Conservation (phyloP, 495 filamentous ascomycete genomes). For the Podospora didyma region DNA sequence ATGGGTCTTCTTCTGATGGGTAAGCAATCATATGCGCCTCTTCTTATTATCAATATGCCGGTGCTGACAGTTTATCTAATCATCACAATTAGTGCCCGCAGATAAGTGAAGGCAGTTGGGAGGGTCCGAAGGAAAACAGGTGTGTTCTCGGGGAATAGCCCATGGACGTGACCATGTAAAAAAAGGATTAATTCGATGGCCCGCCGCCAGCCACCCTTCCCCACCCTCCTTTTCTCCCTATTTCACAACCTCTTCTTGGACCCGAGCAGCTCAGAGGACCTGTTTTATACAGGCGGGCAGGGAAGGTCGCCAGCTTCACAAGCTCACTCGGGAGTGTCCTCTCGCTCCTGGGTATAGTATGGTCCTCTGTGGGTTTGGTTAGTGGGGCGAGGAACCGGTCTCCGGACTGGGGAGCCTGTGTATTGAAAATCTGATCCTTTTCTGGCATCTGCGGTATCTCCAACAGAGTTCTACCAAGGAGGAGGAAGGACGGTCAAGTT, state of each 20-base stretch:
- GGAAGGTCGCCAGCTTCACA: background rate
- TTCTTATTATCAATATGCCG: no score
- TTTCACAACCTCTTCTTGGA: background rate
- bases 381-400: background rate
- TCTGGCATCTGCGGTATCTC: constrained; percentile 3
- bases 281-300: background rate
- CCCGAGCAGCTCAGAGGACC: background rate
- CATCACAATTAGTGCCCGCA: no score
- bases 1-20: no score
- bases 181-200: no score
- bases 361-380: background rate
- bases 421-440: constrained; percentile 2
- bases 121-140: no score
- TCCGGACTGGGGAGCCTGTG: background rate
- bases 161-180: no score
- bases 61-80: no score
- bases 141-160: no score
- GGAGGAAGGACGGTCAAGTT: constrained; percentile 2
- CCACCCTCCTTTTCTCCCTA: no score
- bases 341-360: background rate
- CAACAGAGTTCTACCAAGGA: constrained; percentile 3
- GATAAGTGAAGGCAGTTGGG: no score
- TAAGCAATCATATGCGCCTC: no score
- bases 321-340: background rate
- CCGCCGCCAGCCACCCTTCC: no score